Conservation (phyloP, 2,329 filamentous ascomycete genomes). For the Bretziella fagacearum region DNA sequence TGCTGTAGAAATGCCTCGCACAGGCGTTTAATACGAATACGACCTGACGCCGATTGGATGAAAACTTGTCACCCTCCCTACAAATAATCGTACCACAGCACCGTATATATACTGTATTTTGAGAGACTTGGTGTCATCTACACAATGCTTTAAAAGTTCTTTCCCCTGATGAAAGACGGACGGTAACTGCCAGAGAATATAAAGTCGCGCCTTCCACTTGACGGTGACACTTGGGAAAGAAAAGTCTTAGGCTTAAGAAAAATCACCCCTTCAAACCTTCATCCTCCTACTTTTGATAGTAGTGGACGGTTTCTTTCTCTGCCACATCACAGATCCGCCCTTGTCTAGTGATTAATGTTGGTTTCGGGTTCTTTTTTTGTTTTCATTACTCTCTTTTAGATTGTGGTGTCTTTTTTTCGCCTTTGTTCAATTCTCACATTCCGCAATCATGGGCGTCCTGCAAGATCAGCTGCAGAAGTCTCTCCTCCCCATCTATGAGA, state of each 20-base stretch:
- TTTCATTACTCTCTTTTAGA: background rate
- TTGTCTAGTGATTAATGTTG: background rate
- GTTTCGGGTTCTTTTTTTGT: background rate
- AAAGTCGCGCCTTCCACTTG: conserved; percentile 6
- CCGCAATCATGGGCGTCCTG: conserved; percentile 36
- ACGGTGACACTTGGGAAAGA: background rate
- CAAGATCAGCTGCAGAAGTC: conserved; percentile 29
- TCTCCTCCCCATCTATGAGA: conserved; percentile 29
- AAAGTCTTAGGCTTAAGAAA: conserved; percentile 4
- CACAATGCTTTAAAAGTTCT: conserved; percentile 1
- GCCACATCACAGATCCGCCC: conserved; percentile 2
- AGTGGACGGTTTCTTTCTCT: conserved; percentile 6
- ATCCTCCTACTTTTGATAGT: conserved; percentile 3
- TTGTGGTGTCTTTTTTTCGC: background rate
- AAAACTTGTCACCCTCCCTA: background rate
- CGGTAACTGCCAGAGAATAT: conserved; percentile 6
- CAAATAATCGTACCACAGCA: background rate
- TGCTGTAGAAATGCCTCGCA: background rate
- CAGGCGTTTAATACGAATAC: conserved; percentile 15
- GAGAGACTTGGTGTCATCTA: conserved; percentile 1
- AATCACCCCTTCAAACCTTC: background rate
- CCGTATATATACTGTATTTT: background rate
- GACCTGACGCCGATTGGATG: conserved; percentile 4
- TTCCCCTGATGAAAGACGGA: background rate
- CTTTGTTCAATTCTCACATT: background rate